Conservation (phyloP, 2,329 filamentous ascomycete genomes). For the Dactylella cylindrospora region DNA sequence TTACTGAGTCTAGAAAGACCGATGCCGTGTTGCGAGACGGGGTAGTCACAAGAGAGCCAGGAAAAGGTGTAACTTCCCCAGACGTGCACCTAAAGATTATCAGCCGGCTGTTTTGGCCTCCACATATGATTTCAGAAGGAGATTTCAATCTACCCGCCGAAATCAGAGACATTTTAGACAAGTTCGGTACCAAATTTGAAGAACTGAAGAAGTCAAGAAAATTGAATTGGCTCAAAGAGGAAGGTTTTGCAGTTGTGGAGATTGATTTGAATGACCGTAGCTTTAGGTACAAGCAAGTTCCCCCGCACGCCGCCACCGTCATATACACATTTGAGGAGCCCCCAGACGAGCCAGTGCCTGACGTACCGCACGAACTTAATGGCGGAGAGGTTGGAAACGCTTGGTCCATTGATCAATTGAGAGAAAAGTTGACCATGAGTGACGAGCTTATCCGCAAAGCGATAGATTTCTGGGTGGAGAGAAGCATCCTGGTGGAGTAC, state of each 20-base stretch:
- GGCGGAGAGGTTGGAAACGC: constrained; percentile 49
- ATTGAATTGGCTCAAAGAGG: constrained; percentile 80
- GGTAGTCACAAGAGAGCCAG: constrained; percentile 45
- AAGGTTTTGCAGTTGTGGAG: constrained; percentile 77
- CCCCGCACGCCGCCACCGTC: constrained; percentile 82
- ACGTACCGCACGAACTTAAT: constrained; percentile 58
- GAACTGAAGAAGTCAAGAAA: constrained; percentile 79
- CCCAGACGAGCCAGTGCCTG: constrained; percentile 53
- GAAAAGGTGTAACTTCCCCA: constrained; percentile 50
- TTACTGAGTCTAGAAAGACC: constrained; percentile 76
- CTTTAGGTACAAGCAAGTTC: constrained; percentile 68
- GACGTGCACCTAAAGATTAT: constrained; percentile 79
- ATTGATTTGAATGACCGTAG: constrained; percentile 80
- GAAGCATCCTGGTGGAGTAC: constrained; percentile 62
- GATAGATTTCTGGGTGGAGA: constrained; percentile 70
- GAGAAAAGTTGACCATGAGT: constrained; percentile 66
- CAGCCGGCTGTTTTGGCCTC: constrained; percentile 89
- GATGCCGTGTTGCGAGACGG: constrained; percentile 64
- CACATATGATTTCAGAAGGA: constrained; percentile 50
- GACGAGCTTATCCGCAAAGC: constrained; percentile 69
- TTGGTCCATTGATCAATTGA: constrained; percentile 53
- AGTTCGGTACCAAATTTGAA: constrained; percentile 76
- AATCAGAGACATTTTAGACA: constrained; percentile 62
- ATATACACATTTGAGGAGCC: constrained; percentile 74
- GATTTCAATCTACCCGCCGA: constrained; percentile 55